Evolutionary conservation across 305 asterid species (phyloP), one percentile per base, ranked within the genome.

Genomic region (Lippia alba): DNA sequence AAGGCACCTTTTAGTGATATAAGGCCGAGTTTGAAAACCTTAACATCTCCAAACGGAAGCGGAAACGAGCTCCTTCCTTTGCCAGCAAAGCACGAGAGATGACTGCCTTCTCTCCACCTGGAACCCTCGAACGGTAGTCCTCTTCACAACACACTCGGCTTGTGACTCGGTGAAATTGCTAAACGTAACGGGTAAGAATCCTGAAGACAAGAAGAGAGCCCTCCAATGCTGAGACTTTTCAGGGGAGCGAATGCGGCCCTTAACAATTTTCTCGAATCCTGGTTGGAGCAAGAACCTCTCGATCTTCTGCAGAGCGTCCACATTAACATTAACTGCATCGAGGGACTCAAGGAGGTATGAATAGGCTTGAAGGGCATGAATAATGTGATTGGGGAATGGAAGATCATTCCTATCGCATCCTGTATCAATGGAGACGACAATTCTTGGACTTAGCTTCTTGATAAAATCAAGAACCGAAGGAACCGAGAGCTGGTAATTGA

Each of bases 1-100:
- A 78, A 75, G 74, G 80, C 82, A 70, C 82, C 82, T 74, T 69
- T 18, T 54, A 45, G 30, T 11, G 2, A 36, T 39, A n/a, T 3
- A 36, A 49, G 69, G 17, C 41, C 32, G 34, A 33, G 61, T 30
- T 44, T 60, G 20, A 32, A 39, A 46, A 34, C 3, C 10, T 70
- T 48, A 83, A 80, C 94, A 85, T 66, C 87, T 81, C 94, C 91
- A 87, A 39, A 83, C 89, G 0, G 87, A 85, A 16, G 73, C 87
- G 17, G 94, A 76, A 16, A 85, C 48, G 8, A 88, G 79, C 80
- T 84, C 91, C 83, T 74, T 78, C 15, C 70, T 40, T 46, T 82
- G 86, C 94, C 89, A 88, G 74, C 80, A 82, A 6, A 88, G 88
- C 34, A 78, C 75, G 1, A 88, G 85, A 24, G 81, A 81, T 2